phyloP scores from a whole-genome alignment of 2,329 filamentous ascomycete genomes.

The Fusarium sp. region DNA sequence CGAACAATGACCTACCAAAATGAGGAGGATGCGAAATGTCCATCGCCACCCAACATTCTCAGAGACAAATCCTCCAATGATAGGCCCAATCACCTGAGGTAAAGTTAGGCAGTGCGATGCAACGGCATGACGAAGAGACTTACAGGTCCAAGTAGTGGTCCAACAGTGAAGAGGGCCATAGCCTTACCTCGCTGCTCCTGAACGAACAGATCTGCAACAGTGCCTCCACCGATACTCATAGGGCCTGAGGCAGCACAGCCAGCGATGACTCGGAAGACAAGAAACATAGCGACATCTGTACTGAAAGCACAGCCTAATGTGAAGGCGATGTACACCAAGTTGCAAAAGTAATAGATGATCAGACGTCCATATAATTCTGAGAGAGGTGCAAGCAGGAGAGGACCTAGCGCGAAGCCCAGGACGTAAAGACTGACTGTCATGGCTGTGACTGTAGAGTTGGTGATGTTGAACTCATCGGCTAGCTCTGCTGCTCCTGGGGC shows the following conservation, averaged over 20 bases:
- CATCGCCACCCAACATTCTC: slow-evolving; percentile 59
- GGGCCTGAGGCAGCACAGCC: slow-evolving; percentile 31
- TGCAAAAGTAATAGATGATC: slow-evolving; percentile 15
- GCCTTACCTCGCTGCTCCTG: slow-evolving; percentile 60
- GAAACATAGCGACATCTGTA: slow-evolving; percentile 19
- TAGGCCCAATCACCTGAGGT: slow-evolving; percentile 31
- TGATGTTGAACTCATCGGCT: slow-evolving; percentile 20
- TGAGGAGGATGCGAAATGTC: slow-evolving; percentile 59
- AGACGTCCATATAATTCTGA: slow-evolving; percentile 31
- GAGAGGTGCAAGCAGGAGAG: slow-evolving; percentile 27
- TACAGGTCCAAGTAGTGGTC: slow-evolving; percentile 65
- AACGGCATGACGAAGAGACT: accelerated
- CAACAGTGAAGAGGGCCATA: slow-evolving; percentile 68
- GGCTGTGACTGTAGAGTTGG: slow-evolving; percentile 1
- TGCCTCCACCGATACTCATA: slow-evolving; percentile 28
- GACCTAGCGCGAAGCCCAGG: slow-evolving; percentile 29
- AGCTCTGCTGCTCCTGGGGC: slow-evolving; percentile 28
- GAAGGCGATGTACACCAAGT: slow-evolving; percentile 8
- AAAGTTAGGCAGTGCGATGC: accelerated
- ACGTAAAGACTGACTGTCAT: slow-evolving; percentile 27
- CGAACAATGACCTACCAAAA: slow-evolving; percentile 41
- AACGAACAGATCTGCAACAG: slow-evolving; percentile 22
- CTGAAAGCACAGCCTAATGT: slow-evolving; percentile 25
- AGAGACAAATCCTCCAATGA: slow-evolving; percentile 56
- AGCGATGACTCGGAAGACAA: slow-evolving; percentile 19